phyloP scores from a whole-genome alignment of 2,329 filamentous ascomycete genomes.

The Aureobasidium sp. region DNA sequence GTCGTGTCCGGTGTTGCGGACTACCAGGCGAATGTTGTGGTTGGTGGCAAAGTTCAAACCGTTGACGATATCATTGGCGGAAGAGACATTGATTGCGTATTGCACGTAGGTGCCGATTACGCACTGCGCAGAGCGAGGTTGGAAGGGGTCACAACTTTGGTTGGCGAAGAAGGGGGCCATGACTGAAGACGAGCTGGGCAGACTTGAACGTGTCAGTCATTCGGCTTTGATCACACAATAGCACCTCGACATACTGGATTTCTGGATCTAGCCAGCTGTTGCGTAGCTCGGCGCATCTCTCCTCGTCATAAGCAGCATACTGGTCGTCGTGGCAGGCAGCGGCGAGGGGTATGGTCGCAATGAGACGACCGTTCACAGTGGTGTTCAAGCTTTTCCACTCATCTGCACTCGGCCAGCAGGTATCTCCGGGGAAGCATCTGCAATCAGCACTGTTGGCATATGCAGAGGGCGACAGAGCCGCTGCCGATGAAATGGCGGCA shows the following conservation, averaged over 20 bases:
- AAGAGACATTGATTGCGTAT: conserved; percentile 27
- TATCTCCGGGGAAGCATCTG: conserved; percentile 41
- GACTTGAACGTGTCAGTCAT: not conserved
- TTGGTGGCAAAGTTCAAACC: conserved; percentile 37
- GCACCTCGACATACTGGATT: conserved; percentile 29
- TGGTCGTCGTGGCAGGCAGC: conserved; percentile 44
- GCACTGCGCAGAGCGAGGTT: conserved; percentile 30
- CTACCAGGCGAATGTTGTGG: conserved; percentile 46
- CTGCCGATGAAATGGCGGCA: not conserved
- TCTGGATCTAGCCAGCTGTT: conserved; percentile 40
- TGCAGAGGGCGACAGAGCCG: not conserved
- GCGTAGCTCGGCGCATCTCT: conserved; percentile 36
- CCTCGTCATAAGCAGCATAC: conserved; percentile 37
- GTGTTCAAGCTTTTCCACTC: conserved; percentile 48
- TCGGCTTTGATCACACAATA: no score
- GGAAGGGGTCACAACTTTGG: conserved; percentile 38
- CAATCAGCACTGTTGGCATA: not conserved
- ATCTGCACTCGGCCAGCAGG: conserved; percentile 44
- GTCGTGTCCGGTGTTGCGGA: conserved; percentile 39
- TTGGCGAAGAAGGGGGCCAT: conserved; percentile 32
- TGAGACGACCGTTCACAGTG: conserved; percentile 45
- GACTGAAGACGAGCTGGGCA: conserved; percentile 25
- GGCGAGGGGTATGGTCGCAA: conserved; percentile 48
- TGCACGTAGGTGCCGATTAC: conserved; percentile 38
- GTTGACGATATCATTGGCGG: conserved; percentile 21